Conservation (phyloP, 148 eudicot species). For the Rhododendron mucronatum region DNA sequence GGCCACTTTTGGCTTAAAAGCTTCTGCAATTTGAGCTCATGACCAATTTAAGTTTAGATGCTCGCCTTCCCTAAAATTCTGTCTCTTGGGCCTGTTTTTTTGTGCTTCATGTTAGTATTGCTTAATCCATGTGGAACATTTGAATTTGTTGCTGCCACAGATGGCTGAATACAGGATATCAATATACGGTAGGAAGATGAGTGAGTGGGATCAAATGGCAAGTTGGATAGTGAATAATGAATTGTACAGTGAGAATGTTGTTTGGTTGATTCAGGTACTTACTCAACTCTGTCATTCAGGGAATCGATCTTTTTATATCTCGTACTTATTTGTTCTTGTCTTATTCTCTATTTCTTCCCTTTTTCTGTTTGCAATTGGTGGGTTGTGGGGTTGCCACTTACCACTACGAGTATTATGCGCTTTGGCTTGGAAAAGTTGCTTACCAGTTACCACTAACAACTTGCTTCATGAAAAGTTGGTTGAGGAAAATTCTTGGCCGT, state of each 20-base stretch:
- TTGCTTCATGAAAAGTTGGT: not conserved
- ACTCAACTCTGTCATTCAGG: not conserved
- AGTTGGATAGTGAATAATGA: slow-evolving; percentile 98
- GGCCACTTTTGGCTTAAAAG: not conserved
- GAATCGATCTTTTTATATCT: not conserved
- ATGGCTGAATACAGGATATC: slow-evolving; percentile 99
- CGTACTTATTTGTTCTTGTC: not conserved
- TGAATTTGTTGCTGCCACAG: slow-evolving; percentile 39
- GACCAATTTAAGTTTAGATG: not conserved
- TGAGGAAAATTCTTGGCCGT: not conserved
- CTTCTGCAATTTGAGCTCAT: not conserved
- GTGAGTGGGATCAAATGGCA: slow-evolving; percentile 97
- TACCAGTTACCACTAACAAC: not conserved
- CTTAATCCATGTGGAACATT: slow-evolving; percentile 10
- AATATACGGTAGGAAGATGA: slow-evolving; percentile 93
- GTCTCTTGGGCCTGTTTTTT: not conserved
- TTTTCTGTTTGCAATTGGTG: not conserved
- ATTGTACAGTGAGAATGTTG: slow-evolving; percentile 92
- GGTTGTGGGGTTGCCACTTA: not conserved
- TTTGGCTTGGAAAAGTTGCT: not conserved
- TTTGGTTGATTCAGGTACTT: slow-evolving; percentile 91
- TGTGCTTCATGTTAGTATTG: slow-evolving; percentile 1
- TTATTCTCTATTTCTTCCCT: not conserved
- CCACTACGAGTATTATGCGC: not conserved
- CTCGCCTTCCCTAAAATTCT: not conserved